Base-by-base conservation (phyloP, 306 rosid genomes). In the Sechiopsis laciniata region DNA sequence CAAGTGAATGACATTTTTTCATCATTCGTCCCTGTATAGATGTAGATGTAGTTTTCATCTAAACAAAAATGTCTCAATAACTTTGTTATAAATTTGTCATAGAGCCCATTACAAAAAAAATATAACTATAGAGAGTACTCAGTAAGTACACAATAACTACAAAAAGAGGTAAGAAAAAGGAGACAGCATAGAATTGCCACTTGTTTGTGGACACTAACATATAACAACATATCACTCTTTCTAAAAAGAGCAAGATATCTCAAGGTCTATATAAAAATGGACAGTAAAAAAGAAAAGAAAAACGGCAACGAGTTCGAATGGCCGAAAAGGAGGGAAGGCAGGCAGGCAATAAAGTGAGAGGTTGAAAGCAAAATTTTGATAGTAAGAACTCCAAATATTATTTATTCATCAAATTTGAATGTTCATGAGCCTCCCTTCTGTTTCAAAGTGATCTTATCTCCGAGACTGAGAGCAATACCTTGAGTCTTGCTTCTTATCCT, bases 401-500 rank as follows among this genome's bases (percentile, higher is more conserved):
- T 70, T 46, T 40, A 40, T 70, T 46, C 24, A 48, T 26, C 54
- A 46, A 45, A 46, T 48, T 48, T 12, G 73, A 13, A 48, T 20
- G 55, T 79, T 91, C 83, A 91, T 42, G 86, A 75, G 14, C 87
- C 72, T 74, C 96, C 99, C 87, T 89, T 95, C 86, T 95, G 99
- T 81, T 95, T 95, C 90, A 95, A 85, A 66, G 99, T 95, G 83
- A 95, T 91, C 88, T 95, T 95, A 78, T 95, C 99, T 48, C 99
- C 99, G 12, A 95, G 97, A 82, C 97, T 91, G 45, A 95, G 91
- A 68, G 97, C 99, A 75, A 95, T 95, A 65, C 99, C 99, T 80
- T 95, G 99, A 69, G 99, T 95, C 83, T 95, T 95, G 84, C 99
- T 95, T 85, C 99, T 91, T 80, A 95, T 95, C 83, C 99, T 86